phyloP scores from a whole-genome alignment of 257 asterid genomes.

The Datura wrightii region DNA sequence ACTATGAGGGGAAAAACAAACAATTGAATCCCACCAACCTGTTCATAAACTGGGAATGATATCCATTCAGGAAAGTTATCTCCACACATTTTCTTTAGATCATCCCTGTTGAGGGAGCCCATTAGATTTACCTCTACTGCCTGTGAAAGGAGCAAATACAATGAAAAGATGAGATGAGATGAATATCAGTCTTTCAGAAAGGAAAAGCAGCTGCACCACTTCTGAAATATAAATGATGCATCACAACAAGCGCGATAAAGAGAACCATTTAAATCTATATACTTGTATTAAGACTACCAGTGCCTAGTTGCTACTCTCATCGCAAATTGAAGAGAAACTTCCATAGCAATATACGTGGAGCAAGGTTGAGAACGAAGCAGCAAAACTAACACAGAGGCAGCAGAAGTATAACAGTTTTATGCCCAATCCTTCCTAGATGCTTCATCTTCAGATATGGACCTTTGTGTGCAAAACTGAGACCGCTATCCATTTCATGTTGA shows the following conservation, averaged over 20 bases:
- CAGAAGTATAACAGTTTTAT: background rate
- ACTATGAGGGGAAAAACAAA: background rate
- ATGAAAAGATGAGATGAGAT: constrained; percentile 24
- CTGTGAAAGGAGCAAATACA: constrained; percentile 49
- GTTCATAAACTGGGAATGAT: constrained; percentile 93
- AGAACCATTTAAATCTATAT: background rate
- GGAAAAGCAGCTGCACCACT: constrained; percentile 19
- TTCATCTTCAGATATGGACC: background rate
- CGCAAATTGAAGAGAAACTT: background rate
- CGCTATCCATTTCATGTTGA: background rate
- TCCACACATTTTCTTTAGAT: constrained; percentile 87
- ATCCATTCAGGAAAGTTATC: constrained; percentile 96
- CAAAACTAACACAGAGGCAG: constrained; percentile 5
- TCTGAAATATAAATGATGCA: constrained; percentile 8
- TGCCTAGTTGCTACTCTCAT: background rate
- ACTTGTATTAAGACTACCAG: background rate
- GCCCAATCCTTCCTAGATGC: background rate
- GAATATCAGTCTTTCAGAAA: background rate
- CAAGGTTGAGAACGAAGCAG: background rate
- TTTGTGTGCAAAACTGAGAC: background rate
- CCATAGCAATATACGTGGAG: background rate
- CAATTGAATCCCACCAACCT: constrained; percentile 50
- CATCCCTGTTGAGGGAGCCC: constrained; percentile 85
- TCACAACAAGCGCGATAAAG: background rate
- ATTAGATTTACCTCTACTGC: constrained; percentile 85